These are phyloP conservation scores for Beauveria scarabaeidicola DNA, from an alignment of 2,329 filamentous ascomycete genomes.

Conservation along the genomic window DNA sequence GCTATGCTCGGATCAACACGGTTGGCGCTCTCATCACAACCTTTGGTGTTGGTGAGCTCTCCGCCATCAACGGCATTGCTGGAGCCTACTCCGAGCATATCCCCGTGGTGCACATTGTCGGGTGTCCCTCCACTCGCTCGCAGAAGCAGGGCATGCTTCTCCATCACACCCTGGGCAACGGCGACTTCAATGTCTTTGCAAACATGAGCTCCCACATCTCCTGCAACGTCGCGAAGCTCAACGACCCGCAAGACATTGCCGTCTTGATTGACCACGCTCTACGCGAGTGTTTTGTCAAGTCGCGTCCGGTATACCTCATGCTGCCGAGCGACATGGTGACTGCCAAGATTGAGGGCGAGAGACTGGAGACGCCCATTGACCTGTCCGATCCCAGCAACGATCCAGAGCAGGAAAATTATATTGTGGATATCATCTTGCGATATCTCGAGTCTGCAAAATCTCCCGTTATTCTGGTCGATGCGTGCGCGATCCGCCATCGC, in stretches of 20 bases:
- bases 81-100: constrained; percentile 68
- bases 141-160: constrained; percentile 41
- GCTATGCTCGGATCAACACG: constrained; percentile 65
- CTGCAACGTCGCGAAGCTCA: constrained; percentile 61
- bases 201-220: constrained; percentile 69
- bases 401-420: constrained; percentile 64
- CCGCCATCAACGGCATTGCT: constrained; percentile 63
- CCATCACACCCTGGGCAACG: constrained; percentile 66
- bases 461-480: constrained; percentile 74
- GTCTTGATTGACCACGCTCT: constrained; percentile 70
- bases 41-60: constrained; percentile 68
- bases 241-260: constrained; percentile 60
- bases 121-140: constrained; percentile 40
- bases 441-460: constrained; percentile 64
- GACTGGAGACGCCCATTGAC: constrained; percentile 63
- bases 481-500: constrained; percentile 70
- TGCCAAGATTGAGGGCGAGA: constrained; percentile 65
- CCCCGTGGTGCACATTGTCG: constrained; percentile 61
- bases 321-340: constrained; percentile 74
- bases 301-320: constrained; percentile 75
- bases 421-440: constrained; percentile 70
- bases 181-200: constrained; percentile 75
- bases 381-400: constrained; percentile 58
- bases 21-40: constrained; percentile 65
- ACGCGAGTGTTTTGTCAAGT: constrained; percentile 63